Evolutionary conservation across 164 flowering plant species (phyloP), one percentile per base, ranked within the genome.

Genomic region (Dillenia suffruticosa): DNA sequence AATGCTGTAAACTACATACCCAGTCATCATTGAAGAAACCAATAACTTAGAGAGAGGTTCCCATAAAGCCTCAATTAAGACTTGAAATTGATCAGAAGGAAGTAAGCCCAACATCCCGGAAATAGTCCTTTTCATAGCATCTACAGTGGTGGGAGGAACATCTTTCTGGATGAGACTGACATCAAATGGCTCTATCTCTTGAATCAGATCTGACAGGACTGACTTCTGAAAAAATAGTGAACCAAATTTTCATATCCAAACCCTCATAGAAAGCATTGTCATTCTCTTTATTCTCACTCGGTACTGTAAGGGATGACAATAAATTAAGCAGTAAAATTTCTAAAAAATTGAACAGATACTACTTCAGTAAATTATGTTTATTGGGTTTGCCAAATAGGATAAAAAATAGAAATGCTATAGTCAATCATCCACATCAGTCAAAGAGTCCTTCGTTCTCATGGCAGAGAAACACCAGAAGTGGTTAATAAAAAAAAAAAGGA

Each of bases 1-100:
- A 56, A 26, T 44, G 46, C 11, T 51, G 58, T 46, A 48, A 58
- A 44, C 44, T 11, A 59, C 73, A 57, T 87, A 90, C 94, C 96
- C 96, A 16, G 96, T 90, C 94, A 84, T 87, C 88, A 90, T 84
- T 14, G 96, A 87, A 63, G 96, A 90, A 63, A 87, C 81, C 73
- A 87, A 71, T 70, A 90, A 76, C 76, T 83, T 84, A 51, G 87
- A 90, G 45, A 90, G 83, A 12, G 94, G 90, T 47, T 84, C 88
- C 94, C 96, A 90, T 15, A 87, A 68, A 52, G 96, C 87, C 62
- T 90, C 93, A 63, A 87, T 76, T n/a, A 65, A 61, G 65, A 90
- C 93, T 64, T 87, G 90, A 76, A 90, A 90, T 51, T 77, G 85
- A 44, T 82, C 84, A 1, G 96, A 90, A 15, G 96, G 96, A 69